Base-by-base conservation (phyloP, 2,329 filamentous ascomycete species). In the Verticillium nonalfalfae region DNA sequence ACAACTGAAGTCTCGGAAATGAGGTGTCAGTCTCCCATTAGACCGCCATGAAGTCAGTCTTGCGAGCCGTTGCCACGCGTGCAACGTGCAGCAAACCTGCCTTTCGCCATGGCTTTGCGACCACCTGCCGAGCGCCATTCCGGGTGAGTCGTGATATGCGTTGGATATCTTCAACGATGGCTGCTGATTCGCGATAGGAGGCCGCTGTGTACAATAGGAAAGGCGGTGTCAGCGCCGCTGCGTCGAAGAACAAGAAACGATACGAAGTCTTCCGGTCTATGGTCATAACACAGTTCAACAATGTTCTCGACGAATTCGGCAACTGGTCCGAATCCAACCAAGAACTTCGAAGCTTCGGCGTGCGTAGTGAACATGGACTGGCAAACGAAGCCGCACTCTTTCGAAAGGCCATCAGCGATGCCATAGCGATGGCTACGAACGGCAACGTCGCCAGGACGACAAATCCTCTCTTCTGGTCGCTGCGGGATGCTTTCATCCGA, bases 401-500 rank as follows among this genome's bases (percentile, higher is more conserved):
- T 68, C 75, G 76, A 67, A 69, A 73, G 26, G 69, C 76, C 4
- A 67, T 86, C 34, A 70, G 76, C 21, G 71, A 75, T n/a, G 75
- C 80, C 38, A 80, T 84, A 63, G 64, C 71, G 0, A 64, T 80
- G 61, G 82, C 83, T 7, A 68, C 75, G 15, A 63, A 72, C 10
- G 73, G 76, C 33, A 65, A 70, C 13, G 75, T 75, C 2, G 69
- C 71, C 2, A 75, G 76, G 31, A 67, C 70, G 26, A 74, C 77
- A 7, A 86, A 86, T 65, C 81, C 82, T 0, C 70, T 86, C 1
- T 86, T 86, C 69, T 84, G 78, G 77, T 77, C 77, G 57, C 71
- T 91, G 61, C 82, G 84, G 62, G 79, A 84, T 59, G 83, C 84
- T 1, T 91, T 88, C 68, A 76, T 88, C 52, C 70, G 75, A 6